Evolutionary conservation across 2,329 filamentous ascomycete genomes (phyloP).

Genomic region (Colletotrichum sp.): DNA sequence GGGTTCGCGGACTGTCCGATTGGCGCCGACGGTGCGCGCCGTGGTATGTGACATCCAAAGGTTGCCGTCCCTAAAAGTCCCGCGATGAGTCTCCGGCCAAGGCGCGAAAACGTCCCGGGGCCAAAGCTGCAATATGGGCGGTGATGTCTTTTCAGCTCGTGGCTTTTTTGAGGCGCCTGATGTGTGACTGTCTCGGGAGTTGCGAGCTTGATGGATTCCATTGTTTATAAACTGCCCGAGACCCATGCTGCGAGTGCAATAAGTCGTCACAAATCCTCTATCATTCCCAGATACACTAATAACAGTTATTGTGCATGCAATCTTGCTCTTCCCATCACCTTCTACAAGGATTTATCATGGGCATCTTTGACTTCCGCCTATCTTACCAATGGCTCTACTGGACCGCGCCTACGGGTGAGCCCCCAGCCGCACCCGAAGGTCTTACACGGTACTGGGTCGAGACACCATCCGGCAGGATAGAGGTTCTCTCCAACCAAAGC

Average conservation of each 20-base stretch:
- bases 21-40: neutral
- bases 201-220: neutral
- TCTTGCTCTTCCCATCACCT: too few species aligned
- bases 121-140: neutral
- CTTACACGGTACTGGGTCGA: conserved; percentile 49
- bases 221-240: neutral
- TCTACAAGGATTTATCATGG: neutral
- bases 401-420: conserved; percentile 27
- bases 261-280: neutral
- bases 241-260: neutral
- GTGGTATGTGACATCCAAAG: neutral
- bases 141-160: neutral
- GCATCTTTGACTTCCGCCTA: conserved; percentile 31
- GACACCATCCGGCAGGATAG: conserved; percentile 50
- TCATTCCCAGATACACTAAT: neutral
- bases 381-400: conserved; percentile 37
- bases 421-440: conserved; percentile 38
- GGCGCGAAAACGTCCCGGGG: conserved; percentile 14
- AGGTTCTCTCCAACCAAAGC: conserved; percentile 50
- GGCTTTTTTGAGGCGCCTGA: neutral
- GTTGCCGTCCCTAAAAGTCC: conserved; percentile 1
- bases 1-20: neutral
- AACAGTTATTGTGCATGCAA: neutral
- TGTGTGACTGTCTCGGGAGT: neutral
- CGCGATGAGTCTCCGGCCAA: neutral